These are phyloP conservation scores for Metschnikowia anglica DNA, from an alignment of 805 yeast species.

Conservation along the genomic window DNA sequence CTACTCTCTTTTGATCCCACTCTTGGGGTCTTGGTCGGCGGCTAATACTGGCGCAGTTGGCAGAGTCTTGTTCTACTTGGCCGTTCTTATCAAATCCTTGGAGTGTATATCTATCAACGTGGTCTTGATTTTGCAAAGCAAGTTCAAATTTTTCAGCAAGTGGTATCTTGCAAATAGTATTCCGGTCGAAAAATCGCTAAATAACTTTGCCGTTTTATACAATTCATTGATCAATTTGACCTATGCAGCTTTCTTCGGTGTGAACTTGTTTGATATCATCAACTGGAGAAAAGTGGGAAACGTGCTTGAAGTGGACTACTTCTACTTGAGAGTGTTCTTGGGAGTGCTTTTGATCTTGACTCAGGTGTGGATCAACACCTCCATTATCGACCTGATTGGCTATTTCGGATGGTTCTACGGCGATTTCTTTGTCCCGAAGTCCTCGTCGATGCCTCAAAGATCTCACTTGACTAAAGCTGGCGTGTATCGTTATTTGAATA, in stretches of 20 bases:
- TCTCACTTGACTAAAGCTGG: slow-evolving; percentile 69
- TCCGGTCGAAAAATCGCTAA: slow-evolving; percentile 62
- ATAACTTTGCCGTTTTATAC: slow-evolving; percentile 72
- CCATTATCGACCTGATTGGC: slow-evolving; percentile 69
- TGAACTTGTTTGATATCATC: slow-evolving; percentile 32
- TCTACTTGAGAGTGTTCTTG: slow-evolving; percentile 53
- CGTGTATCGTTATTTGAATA: slow-evolving; percentile 75
- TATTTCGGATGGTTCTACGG: slow-evolving; percentile 91
- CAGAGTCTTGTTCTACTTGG: slow-evolving; percentile 33
- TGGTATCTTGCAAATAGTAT: slow-evolving; percentile 63
- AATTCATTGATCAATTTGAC: slow-evolving; percentile 51
- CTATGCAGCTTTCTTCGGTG: slow-evolving; percentile 50
- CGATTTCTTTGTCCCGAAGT: slow-evolving; percentile 69
- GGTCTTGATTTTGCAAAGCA: slow-evolving; percentile 59
- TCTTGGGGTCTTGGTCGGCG: slow-evolving; percentile 30
- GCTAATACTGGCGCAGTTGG: slow-evolving; percentile 22
- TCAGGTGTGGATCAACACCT: slow-evolving; percentile 67
- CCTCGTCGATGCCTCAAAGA: slow-evolving; percentile 34
- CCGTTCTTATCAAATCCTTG: slow-evolving; percentile 47
- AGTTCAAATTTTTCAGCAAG: slow-evolving; percentile 60
- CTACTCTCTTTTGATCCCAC: slow-evolving; percentile 44
- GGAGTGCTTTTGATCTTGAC: slow-evolving; percentile 56
- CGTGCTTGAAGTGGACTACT: slow-evolving; percentile 33
- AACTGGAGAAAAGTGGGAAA: slow-evolving; percentile 11
- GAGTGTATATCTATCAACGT: slow-evolving; percentile 52